These are phyloP conservation scores for Dalbergia oliveri DNA, from an alignment of 306 rosid genomes.

Conservation along the genomic window DNA sequence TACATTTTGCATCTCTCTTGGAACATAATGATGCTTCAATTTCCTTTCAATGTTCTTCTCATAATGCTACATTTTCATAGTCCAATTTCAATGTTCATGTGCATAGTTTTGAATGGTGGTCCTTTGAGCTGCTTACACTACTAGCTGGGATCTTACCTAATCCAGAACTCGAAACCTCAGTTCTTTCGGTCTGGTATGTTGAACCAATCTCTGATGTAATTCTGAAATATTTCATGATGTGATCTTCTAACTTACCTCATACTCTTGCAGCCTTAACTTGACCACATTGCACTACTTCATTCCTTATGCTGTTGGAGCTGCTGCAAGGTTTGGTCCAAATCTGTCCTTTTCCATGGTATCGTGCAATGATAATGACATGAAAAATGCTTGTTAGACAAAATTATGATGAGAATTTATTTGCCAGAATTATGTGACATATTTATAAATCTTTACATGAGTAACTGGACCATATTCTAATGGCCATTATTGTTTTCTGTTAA, in stretches of 20 bases:
- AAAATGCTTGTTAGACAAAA: too few relatives aligned
- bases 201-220: neutral
- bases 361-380: neutral
- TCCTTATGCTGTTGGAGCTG: conserved; percentile 62
- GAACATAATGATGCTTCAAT: neutral
- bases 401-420: neutral
- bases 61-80: neutral
- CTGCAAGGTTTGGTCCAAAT: conserved; percentile 55
- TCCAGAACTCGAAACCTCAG: conserved; percentile 71
- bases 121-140: conserved; percentile 71
- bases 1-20: neutral
- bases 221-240: neutral
- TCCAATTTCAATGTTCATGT: neutral
- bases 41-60: neutral
- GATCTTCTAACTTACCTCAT: conserved; percentile 30
- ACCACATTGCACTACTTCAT: conserved; percentile 54
- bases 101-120: conserved; percentile 74
- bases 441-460: too few relatives aligned
- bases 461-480: too few relatives aligned
- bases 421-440: too few relatives aligned
- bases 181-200: conserved; percentile 69
- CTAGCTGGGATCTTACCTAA: conserved; percentile 74
- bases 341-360: neutral
- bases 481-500: too few relatives aligned
- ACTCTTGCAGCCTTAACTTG: conserved; percentile 58